These are phyloP conservation scores for Fraxinus sp. DNA, from an alignment of 305 asterid genomes.

Conservation along the genomic window DNA sequence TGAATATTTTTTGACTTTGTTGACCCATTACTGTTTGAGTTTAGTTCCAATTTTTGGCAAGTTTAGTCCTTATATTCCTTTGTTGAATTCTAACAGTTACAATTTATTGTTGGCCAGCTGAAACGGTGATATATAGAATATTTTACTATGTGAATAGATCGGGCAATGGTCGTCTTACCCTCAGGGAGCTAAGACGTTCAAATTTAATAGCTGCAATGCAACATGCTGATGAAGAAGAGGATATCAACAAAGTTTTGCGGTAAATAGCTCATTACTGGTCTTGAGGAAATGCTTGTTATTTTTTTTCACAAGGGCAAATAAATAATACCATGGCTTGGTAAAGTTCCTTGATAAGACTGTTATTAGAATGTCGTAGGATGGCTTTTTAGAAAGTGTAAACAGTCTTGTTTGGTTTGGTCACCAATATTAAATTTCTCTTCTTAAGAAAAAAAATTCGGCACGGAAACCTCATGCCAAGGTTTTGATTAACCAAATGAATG, in stretches of 20 bases:
- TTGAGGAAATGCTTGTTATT: constrained; percentile 11
- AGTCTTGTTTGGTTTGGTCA: neutral
- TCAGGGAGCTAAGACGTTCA: constrained; percentile 89
- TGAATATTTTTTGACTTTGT: constrained; percentile 9
- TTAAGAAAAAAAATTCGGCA: neutral
- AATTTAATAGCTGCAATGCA: constrained; percentile 50
- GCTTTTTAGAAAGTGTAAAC: neutral
- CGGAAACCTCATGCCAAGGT: neutral
- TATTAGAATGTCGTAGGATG: neutral
- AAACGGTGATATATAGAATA: constrained; percentile 95
- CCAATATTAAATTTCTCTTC: neutral
- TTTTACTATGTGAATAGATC: constrained; percentile 94
- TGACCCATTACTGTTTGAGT: constrained; percentile 20
- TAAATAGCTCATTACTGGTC: constrained; percentile 29
- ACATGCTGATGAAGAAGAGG: constrained; percentile 94
- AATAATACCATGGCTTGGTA: neutral
- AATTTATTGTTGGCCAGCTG: constrained; percentile 59
- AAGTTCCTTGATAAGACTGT: constrained; percentile 8
- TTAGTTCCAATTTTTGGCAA: constrained; percentile 3
- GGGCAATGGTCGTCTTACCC: constrained; percentile 87
- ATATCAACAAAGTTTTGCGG: constrained; percentile 96
- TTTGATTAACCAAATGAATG: constrained; percentile 8
- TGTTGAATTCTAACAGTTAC: constrained; percentile 28
- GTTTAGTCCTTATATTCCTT: constrained; percentile 3
- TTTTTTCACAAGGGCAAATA: constrained; percentile 7